These are phyloP conservation scores for Saturnispora serradocipensis DNA, from an alignment of 805 yeast species.

Conservation along the genomic window DNA sequence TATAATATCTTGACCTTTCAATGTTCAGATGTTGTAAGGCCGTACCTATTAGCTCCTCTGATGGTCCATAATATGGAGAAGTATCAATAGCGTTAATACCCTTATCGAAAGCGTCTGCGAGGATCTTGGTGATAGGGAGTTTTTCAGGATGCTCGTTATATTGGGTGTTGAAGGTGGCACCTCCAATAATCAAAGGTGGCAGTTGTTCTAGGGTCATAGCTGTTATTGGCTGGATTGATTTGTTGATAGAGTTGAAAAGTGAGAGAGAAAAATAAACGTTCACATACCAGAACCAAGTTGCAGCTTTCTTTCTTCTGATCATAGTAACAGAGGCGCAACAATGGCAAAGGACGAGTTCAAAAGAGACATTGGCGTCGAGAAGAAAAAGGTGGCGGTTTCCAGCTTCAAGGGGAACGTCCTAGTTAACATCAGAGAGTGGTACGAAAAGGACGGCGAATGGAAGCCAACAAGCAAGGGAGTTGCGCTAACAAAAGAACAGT, in stretches of 20 bases:
- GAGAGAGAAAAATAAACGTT: background rate
- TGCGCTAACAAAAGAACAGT: conserved; percentile 47
- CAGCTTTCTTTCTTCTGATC: background rate
- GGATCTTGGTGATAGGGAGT: conserved; percentile 48
- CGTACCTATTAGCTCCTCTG: conserved; percentile 65
- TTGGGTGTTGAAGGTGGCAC: conserved; percentile 79
- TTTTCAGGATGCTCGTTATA: conserved; percentile 61
- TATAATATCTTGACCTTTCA: conserved; percentile 53
- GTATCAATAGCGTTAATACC: conserved; percentile 83
- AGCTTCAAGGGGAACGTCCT: conserved; percentile 56
- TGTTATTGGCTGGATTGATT: background rate
- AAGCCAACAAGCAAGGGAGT: conserved; percentile 80
- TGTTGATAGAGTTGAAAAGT: background rate
- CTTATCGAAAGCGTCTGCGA: conserved; percentile 47
- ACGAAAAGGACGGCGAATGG: conserved; percentile 46
- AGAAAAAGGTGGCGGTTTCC: conserved; percentile 64
- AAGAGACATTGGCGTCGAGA: conserved; percentile 31
- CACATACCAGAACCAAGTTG: background rate
- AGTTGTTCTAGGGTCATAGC: conserved; percentile 21
- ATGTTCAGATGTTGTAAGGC: conserved; percentile 40
- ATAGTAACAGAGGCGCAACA: background rate
- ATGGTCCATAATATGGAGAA: conserved; percentile 88
- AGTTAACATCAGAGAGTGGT: conserved; percentile 81
- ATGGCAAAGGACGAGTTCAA: background rate
- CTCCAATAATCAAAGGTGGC: conserved; percentile 70